Conservation (phyloP, 352 stramenopile genomes). For the Stephanocyclus meneghinianus region DNA sequence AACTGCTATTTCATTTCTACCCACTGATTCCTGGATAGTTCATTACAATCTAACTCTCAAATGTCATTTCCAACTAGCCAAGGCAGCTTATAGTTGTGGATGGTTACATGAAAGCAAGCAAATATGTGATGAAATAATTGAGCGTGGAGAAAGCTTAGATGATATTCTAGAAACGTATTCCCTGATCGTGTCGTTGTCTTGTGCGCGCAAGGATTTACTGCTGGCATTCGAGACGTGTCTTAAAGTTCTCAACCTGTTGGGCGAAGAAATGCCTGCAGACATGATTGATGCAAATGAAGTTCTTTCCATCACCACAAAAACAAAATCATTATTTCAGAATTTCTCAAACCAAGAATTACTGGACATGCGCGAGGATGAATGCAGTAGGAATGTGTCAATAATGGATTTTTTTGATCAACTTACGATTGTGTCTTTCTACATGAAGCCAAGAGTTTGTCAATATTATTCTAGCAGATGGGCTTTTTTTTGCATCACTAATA, state of each 20-base stretch:
- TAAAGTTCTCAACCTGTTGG: constrained; percentile 1
- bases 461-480: constrained; percentile 24
- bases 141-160: constrained; percentile 13
- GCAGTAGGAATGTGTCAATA: constrained; percentile 2
- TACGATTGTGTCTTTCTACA: constrained; percentile 10
- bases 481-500: constrained; percentile 24
- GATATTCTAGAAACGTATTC: constrained; percentile 41
- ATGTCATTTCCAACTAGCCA: constrained; percentile 18
- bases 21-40: constrained; percentile 26
- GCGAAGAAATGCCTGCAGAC: constrained; percentile 17
- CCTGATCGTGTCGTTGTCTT: constrained; percentile 11
- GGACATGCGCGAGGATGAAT: constrained; percentile 2
- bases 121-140: constrained; percentile 15
- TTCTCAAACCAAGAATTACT: constrained; percentile 27
- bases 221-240: constrained; percentile 6
- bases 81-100: constrained; percentile 28
- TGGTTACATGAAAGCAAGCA: constrained; percentile 12
- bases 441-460: constrained; percentile 14
- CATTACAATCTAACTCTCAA: constrained; percentile 27
- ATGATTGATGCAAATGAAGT: not conserved
- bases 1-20: constrained; percentile 23
- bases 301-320: not conserved
- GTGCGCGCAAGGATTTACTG: constrained; percentile 15
- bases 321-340: constrained; percentile 10
- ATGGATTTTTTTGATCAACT: constrained; percentile 30